Evolutionary conservation across 2,329 filamentous ascomycete species (phyloP), one percentile per base, ranked within the genome.

Genomic region (Ilyonectria sp.): DNA sequence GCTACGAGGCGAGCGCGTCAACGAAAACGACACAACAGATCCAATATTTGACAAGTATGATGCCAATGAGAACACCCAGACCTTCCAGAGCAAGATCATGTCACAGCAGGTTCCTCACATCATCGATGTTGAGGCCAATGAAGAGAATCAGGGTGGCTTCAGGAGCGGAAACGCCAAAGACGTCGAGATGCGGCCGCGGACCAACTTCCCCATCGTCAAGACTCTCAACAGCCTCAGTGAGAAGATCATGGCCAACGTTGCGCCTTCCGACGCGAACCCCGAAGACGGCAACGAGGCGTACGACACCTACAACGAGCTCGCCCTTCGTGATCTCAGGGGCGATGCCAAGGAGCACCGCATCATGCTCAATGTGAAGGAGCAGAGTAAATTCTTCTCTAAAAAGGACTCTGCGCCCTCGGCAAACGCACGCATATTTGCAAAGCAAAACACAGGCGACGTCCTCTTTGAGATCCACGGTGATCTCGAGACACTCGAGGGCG

Each of bases 61-160:
- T 26, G 90, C 92, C 65, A 87, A 88, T 43, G 92, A 94, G 69
- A 92, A 94, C 72, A 86, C 86, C 35, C 79, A 84, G 21, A 81
- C 82, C 40, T 83, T 87, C 52, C 82, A 86, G 11, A 87, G 84
- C 75, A 86, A 85, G 71, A 84, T 89, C 54, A 83, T 88, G 71
- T 84, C 91, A 4, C 84, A 91, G 37, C 88, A 92, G 63, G 90
- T 99, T 21, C 95, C 96, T 1, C 91, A 95, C 74, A 95, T 97
- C 71, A 95, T 99, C 73, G 93, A 99, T 78, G 82, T 99, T 29
- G 94, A 95, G 77, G 96, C 92, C 33, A 99, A 99, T 77, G 96
- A 98, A 81, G 93, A 96, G 79, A 95, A 99, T 76, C 91, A 97
- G 79, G 97, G 94, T 73, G 93, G 95, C 60, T 89, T 92, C 76